Base-by-base conservation (phyloP, 164 flowering plant genomes). In the Stephania japonica region DNA sequence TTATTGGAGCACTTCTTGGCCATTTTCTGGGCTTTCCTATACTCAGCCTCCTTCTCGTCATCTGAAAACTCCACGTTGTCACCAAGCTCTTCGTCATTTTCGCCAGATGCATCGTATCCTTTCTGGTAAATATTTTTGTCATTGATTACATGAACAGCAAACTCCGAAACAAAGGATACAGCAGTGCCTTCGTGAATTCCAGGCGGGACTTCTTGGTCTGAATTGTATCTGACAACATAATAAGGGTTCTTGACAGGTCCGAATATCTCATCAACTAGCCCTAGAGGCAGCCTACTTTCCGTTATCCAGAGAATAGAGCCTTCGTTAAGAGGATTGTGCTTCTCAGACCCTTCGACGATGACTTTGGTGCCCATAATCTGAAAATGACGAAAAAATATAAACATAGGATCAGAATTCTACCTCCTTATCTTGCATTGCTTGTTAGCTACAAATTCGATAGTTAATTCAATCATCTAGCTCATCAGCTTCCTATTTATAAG, bases 241-340 rank as follows among this genome's bases (percentile, higher is more conserved):
- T 86, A 93, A 0, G 97, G 99, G 74, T 86, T 88, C 75, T 88
- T 91, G 42, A 93, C 98, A 59, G 99, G 99, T 65, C 97, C 99
- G 83, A 96, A 91, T 23, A 92, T 87, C 80, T 92, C 99, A 84
- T 92, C 98, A 11, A 94, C 85, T 42, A 84, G 50, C 11, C 99
- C 99, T 68, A 96, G 68, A 42, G 97, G 94, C 21, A 71, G 71
- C 75, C 95, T 82, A 44, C 73, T 81, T 71, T 87, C 93, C 9
- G 97, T 84, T 75, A 93, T 82, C 98, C 99, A 96, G 23, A 96
- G 90, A 32, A 93, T 89, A 16, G 99, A 96, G 69, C 99, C 98
- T 75, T 96, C 99, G 74, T 76, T 86, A 1, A 96, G 91, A 63
- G 98, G 98, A 75, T 79, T 86, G 79, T 96, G 98, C 81, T 87